Conservation (phyloP, 2,329 filamentous ascomycete genomes). For the Thelonectria olida region DNA sequence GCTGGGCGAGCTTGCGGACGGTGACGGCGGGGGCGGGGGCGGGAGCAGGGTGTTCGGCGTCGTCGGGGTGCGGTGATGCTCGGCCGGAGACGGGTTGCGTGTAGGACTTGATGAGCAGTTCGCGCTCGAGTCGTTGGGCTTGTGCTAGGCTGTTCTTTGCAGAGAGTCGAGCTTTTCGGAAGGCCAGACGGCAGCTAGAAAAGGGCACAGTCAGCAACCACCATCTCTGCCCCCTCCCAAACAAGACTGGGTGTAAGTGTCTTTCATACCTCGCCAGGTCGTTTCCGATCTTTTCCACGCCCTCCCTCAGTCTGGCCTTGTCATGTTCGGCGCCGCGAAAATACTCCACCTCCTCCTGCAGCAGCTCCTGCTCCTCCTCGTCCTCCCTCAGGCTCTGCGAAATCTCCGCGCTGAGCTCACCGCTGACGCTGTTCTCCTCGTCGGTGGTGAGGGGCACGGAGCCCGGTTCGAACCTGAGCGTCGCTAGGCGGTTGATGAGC, state of each 20-base stretch:
- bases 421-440: slow-evolving; percentile 63
- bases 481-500: slow-evolving; percentile 67
- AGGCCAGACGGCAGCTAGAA: slow-evolving; percentile 67
- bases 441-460: slow-evolving; percentile 61
- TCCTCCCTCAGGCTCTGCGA: slow-evolving; percentile 78
- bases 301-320: slow-evolving; percentile 71
- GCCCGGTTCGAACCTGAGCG: slow-evolving; percentile 67
- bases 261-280: slow-evolving; percentile 73
- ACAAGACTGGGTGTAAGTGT: background rate
- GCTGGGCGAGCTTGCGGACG: slow-evolving; percentile 44
- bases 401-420: slow-evolving; percentile 84
- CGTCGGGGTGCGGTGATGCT: slow-evolving; percentile 41
- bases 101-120: slow-evolving; percentile 76
- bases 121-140: slow-evolving; percentile 79
- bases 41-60: slow-evolving; percentile 33
- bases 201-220: slow-evolving; percentile 12
- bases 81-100: slow-evolving; percentile 52
- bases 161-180: slow-evolving; percentile 82
- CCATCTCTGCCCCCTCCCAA: background rate
- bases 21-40: slow-evolving; percentile 21
- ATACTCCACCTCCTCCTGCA: slow-evolving; percentile 81
- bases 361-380: slow-evolving; percentile 83
- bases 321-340: slow-evolving; percentile 65
- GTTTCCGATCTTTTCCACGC: slow-evolving; percentile 71
- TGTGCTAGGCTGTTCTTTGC: slow-evolving; percentile 79